Conservation (phyloP, 805 yeast species). For the Kluyveromyces nonfermentans region DNA sequence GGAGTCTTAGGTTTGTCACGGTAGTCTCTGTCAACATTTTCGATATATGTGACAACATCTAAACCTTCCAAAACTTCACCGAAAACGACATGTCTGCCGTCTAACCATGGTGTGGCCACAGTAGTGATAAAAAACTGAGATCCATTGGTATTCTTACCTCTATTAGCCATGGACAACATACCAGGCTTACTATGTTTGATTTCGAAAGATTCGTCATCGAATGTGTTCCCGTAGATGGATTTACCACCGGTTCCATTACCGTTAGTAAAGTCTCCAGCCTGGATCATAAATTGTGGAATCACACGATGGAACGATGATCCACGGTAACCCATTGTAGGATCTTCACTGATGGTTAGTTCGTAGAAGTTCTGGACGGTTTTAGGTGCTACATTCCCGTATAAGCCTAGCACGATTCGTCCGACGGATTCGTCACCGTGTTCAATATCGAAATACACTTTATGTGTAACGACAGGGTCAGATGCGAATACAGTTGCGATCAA, state of each 20-base stretch:
- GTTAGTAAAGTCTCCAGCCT: constrained; percentile 72
- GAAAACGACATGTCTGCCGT: constrained; percentile 91
- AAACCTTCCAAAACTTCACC: constrained; percentile 88
- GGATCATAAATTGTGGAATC: constrained; percentile 64
- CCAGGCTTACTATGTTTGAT: constrained; percentile 64
- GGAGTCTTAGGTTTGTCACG: constrained; percentile 66
- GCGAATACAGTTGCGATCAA: constrained; percentile 13
- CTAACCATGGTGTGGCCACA: constrained; percentile 83
- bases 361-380: constrained; percentile 86
- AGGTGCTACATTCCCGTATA: constrained; percentile 80
- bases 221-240: constrained; percentile 60
- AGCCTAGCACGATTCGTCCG: constrained; percentile 80
- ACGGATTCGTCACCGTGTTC: constrained; percentile 66
- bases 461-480: constrained; percentile 41
- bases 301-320: constrained; percentile 64
- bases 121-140: constrained; percentile 89
- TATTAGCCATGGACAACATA: constrained; percentile 69
- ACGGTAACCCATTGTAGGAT: constrained; percentile 53
- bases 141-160: constrained; percentile 77
- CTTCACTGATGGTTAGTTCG: constrained; percentile 67
- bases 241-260: constrained; percentile 68
- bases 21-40: constrained; percentile 55
- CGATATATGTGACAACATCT: constrained; percentile 72
- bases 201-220: constrained; percentile 59
- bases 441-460: constrained; percentile 78